phyloP scores from a whole-genome alignment of 2,329 filamentous ascomycete genomes.

The Samsoniella hepiali region DNA sequence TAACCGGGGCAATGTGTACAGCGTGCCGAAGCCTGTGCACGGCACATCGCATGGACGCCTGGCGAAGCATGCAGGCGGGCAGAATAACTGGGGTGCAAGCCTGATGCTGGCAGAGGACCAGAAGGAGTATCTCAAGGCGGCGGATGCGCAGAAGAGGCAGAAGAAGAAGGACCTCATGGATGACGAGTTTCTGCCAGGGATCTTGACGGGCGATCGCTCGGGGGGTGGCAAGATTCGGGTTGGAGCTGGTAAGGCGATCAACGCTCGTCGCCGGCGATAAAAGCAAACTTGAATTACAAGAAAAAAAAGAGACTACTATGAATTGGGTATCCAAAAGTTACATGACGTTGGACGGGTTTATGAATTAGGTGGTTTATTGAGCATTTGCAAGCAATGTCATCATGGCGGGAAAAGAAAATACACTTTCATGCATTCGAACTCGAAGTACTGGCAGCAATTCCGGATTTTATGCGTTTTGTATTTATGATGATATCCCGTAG shows the following conservation, averaged over 20 bases:
- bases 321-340: neutral
- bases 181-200: constrained; percentile 82
- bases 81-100: constrained; percentile 80
- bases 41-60: constrained; percentile 77
- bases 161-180: constrained; percentile 88
- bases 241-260: constrained; percentile 82
- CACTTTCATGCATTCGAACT: too few species aligned
- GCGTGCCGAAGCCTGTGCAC: constrained; percentile 83
- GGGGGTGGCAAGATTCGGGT: constrained; percentile 68
- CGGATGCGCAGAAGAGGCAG: constrained; percentile 60
- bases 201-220: constrained; percentile 75
- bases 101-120: constrained; percentile 92
- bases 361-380: neutral
- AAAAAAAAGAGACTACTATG: neutral
- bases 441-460: too few species aligned
- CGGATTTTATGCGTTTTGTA: neutral
- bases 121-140: constrained; percentile 76
- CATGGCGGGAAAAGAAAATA: neutral
- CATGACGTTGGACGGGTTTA: neutral
- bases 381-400: constrained; percentile 8
- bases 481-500: neutral
- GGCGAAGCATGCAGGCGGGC: constrained; percentile 67
- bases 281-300: neutral
- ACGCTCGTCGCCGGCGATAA: constrained; percentile 58
- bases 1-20: constrained; percentile 86